These are phyloP conservation scores for Mortierella sp. DNA, from an alignment of 371 early-diverging fungal genomes.

Conservation along the genomic window DNA sequence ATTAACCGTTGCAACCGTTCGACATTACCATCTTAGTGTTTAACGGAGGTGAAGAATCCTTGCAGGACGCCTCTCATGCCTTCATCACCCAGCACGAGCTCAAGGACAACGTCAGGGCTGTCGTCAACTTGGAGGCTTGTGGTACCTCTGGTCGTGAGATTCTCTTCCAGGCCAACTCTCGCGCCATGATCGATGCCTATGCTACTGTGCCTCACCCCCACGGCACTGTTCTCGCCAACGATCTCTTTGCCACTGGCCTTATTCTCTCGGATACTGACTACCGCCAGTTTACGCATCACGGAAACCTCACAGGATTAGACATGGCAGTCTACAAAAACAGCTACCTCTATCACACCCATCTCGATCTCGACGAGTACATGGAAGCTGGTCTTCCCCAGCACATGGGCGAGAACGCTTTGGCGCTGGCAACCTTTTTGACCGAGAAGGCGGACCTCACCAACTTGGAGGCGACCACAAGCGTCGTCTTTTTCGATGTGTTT, in stretches of 20 bases:
- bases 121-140: slow-evolving; percentile 83
- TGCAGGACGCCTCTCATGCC: slow-evolving; percentile 84
- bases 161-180: slow-evolving; percentile 83
- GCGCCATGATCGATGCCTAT: slow-evolving; percentile 80
- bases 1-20: not conserved
- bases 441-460: slow-evolving; percentile 62
- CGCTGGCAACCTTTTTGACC: slow-evolving; percentile 69
- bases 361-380: slow-evolving; percentile 72
- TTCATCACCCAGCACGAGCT: slow-evolving; percentile 78
- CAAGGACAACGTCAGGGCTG: slow-evolving; percentile 71
- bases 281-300: slow-evolving; percentile 81
- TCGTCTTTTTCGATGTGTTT: slow-evolving; percentile 77
- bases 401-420: slow-evolving; percentile 78
- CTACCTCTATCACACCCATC: slow-evolving; percentile 81
- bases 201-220: slow-evolving; percentile 78
- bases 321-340: slow-evolving; percentile 82
- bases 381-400: slow-evolving; percentile 79
- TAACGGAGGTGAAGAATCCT: slow-evolving; percentile 86
- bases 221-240: slow-evolving; percentile 83
- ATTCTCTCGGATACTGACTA: slow-evolving; percentile 85
- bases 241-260: slow-evolving; percentile 81
- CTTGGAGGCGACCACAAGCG: slow-evolving; percentile 66
- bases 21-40: slow-evolving; percentile 67
- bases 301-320: slow-evolving; percentile 76
- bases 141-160: slow-evolving; percentile 81